Percentiles rank a stretch among this genome's conserved stretches.
phyloP scores from a whole-genome alignment of 108 stramenopile species.

The Phaeodactylum tricornutum region DNA sequence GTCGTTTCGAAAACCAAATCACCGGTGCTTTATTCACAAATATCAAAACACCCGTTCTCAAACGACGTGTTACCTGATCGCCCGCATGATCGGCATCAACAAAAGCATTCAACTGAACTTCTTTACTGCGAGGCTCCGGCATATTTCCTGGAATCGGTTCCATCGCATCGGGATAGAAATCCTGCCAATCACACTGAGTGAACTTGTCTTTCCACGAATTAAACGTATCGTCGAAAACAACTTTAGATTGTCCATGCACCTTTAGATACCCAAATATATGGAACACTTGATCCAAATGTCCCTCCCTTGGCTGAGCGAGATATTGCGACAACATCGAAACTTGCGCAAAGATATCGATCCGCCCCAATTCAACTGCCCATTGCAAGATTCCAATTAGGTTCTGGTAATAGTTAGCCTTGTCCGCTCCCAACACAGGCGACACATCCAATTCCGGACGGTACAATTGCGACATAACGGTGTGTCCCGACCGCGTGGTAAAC shows the following conservation, averaged over 20 bases:
- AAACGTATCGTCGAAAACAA: conserved; percentile 26
- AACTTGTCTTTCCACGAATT: not conserved
- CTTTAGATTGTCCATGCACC: conserved; percentile 5
- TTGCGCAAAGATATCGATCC: conserved; percentile 26
- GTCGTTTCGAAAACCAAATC: conserved; percentile 32
- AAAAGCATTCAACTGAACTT: conserved; percentile 15
- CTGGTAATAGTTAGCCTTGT: conserved; percentile 16
- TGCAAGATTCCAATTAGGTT: conserved; percentile 25
- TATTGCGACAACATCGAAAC: conserved; percentile 29
- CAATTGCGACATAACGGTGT: conserved; percentile 10
- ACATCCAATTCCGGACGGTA: conserved; percentile 14
- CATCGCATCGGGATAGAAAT: conserved; percentile 14
- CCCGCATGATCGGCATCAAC: conserved; percentile 48
- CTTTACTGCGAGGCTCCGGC: conserved; percentile 19
- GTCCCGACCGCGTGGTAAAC: conserved; percentile 1
- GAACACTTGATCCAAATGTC: conserved; percentile 30
- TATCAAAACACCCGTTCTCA: conserved; percentile 37
- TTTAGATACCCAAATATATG: conserved; percentile 20
- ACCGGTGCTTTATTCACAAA: conserved; percentile 39
- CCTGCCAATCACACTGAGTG: conserved; percentile 5
- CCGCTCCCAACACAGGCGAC: conserved; percentile 1
- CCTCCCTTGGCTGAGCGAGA: conserved; percentile 23
- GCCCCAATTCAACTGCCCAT: conserved; percentile 37
- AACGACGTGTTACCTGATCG: conserved; percentile 26
- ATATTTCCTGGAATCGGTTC: conserved; percentile 21